Base-by-base conservation (phyloP, 345 rosid species). In the Lepidium africanum region DNA sequence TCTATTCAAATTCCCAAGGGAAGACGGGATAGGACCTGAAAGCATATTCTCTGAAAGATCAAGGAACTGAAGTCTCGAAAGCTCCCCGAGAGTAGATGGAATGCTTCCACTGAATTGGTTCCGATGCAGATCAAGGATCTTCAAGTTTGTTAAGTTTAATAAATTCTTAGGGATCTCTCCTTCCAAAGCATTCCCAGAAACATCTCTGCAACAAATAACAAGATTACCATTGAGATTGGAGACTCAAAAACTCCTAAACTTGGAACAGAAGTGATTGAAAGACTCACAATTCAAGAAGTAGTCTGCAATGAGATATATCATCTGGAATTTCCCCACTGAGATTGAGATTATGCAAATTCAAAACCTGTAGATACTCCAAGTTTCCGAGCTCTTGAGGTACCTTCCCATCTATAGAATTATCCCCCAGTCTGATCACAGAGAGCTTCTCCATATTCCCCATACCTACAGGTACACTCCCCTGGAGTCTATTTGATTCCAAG, bases 281-380 rank as follows among this genome's bases (percentile, higher is more conserved):
- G 51, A 53, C 70, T 65, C 21, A 66, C 99, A 94, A 80, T 75
- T 84, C 85, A 41, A 41, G 70, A 41, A 41, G 70, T 60, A 87
- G 68, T 74, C 45, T 78, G 84, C 92, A 94, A 56, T 88, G 80
- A 76, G 88, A 82, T 61, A 94, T 65, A 40, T 81, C 83, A 17
- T 52, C 51, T 0, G 97, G 95, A 75, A 94, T 66, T 67, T 77
- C 77, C 30, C 97, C 99, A 16, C 3, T 55, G 47, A 94, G 91
- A 37, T 78, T 69, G 73, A 94, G 95, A 82, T 85, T 83, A 59
- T 81, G 94, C 84, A 94, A 76, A 78, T 88, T 92, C 86, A 94
- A 69, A 63, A 90, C 83, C 72, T 81, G 78, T 61, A 94, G 87
- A 41, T 49, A 63, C 81, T 81, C 92, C 43, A 94, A 79, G 58